Base-by-base conservation (phyloP, 331 rosid species). In the Pyrus hybrid region DNA sequence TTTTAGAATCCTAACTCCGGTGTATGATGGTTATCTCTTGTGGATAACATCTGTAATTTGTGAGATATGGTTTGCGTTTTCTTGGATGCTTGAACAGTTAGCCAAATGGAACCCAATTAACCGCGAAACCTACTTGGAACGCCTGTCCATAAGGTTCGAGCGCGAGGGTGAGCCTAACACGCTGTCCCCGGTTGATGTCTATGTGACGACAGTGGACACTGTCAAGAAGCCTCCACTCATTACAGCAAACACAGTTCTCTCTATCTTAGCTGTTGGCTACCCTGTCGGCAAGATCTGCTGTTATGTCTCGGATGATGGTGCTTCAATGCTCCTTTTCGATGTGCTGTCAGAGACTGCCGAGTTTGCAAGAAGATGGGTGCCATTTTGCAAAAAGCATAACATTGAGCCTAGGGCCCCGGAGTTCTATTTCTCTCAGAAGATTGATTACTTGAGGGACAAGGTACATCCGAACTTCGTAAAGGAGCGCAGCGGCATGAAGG, bases 401-500 rank as follows among this genome's bases (percentile, higher is more conserved):
- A 67, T 93, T 54, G 97, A 93, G 76, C 97, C 96, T 22, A 86
- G 97, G 67, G 87, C 98, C 1, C 98, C 98, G 2, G 98, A 93
- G 85, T 85, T 80, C 70, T 93, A 93, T 81, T 91, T 93, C 76
- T 90, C 87, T 64, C 81, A 90, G 77, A 93, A 93, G 78, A 87
- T 93, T 80, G 96, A 93, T 81, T 93, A 93, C 91, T 87, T 93
- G 86, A 90, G 88, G 80, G 97, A 91, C 69, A 91, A 90, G 89
- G 94, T 93, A 56, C 85, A 83, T 14, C 90, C 93, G 1, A 85
- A 83, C 67, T 91, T 93, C 72, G 91, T 93, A 13, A 91, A 80
- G 93, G 98, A 93, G 74, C 88, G 98, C 68, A 86, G 98, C 76
- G 91, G 94, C 13, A 90, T 90, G 93, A 93, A 91, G 85, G 98